Base-by-base conservation (phyloP, 768 basidiomycete genomes). In the Mycena galericulata region DNA sequence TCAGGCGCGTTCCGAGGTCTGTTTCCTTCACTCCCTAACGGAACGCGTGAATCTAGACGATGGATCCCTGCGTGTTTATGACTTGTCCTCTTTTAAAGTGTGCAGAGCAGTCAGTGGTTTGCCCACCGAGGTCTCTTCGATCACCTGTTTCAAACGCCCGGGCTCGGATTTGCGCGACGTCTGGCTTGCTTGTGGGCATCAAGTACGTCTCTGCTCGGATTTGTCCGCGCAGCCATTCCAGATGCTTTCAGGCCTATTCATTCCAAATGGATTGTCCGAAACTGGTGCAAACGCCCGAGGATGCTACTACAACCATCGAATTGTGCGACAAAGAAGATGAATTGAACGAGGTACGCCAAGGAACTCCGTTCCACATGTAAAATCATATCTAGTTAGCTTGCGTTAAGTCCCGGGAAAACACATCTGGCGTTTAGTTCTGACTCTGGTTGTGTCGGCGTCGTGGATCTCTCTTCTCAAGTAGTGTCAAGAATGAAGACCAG, bases 351-450 rank as follows among this genome's bases (percentile, higher is more conserved):
- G 93, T 92, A 74, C 73, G 84, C 73, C 29, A 22, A 56, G 38
- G 24, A 18, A 17, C 59, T 36, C 50, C 65, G 43, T 43, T 60
- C 38, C 27, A 47, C 26, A 34, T 55, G 55, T 72, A 67, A 83
- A n/a, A 69, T 75, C 75, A 72, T 74, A 75, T 82, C 78, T 14
- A 86, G 82, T 76, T 78, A 95, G 93, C 86, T 94, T 74, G 83
- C 83, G 66, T 73, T 93, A 71, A 90, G 88, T 78, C 70, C 75
- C 30, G 86, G 86, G 68, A 84, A 85, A 75, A 82, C 82, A 72
- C 73, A 87, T 76, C 71, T 95, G 46, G 92, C 91, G 6, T 94
- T 92, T 76, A 87, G 88, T 67, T 84, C 86, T 32, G 94, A 95
- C 77, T 86, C 86, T 22, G 94, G 94, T 0, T 70, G 74, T 18